Evolutionary conservation across 2,329 filamentous ascomycete species (phyloP), one percentile per base, ranked within the genome.

Genomic region (Cladophialophora psammophila): DNA sequence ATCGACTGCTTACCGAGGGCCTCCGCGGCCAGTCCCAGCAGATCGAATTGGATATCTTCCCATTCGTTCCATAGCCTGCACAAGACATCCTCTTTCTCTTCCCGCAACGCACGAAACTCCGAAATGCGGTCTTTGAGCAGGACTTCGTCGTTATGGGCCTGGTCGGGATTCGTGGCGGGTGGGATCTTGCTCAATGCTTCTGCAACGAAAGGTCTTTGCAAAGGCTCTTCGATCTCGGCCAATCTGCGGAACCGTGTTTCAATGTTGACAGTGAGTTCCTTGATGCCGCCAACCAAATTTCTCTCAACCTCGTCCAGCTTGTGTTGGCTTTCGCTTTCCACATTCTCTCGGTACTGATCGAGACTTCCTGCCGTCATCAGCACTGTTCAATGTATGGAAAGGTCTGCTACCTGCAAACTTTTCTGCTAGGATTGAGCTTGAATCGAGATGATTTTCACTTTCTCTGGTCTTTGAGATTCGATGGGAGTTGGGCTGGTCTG

Each of bases 61-160:
- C 71, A 71, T 35, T 70, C 71, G 9, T 64, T 63, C 69, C 69
- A 71, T 6, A 71, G 57, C 20, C 53, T 56, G 45, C 57, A 55
- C n/a, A 71, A 35, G 13, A 61, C 56, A 7, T 50, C 48, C 35
- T 68, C 65, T 56, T 68, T 70, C n/a, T 70, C 61, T 63, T 65
- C 26, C 38, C 60, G 32, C 34, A 68, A 31, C 31, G 63, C 58
- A 10, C 60, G 65, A 55, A 70, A 70, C 34, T 52, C 36, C 5
- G 32, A 18, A 36, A 70, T 52, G 34, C 57, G 65, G 26, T 59
- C 63, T 32, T 38, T 40, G 32, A 68, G 60, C 35, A 66, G 18
- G 36, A 67, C 60, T 64, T 70, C 65, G 38, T 62, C 36, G 2
- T 6, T 45, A 15, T 9, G 6, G 2, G 26, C 31, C 2, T 9